These are phyloP conservation scores for Carex scoparia DNA, from an alignment of 176 grass and related monocot species.

Conservation along the genomic window DNA sequence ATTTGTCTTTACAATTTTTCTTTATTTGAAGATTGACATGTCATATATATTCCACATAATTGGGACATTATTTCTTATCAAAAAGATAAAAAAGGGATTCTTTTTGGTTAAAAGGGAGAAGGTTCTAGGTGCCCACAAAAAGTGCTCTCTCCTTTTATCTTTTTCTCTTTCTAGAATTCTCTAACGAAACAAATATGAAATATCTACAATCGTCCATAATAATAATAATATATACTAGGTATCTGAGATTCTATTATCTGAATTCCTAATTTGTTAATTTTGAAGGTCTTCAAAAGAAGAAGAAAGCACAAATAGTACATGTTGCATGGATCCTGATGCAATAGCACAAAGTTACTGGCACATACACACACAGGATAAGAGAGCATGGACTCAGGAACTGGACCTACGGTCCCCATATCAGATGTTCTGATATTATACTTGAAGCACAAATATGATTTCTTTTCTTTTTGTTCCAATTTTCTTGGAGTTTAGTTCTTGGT, in stretches of 20 bases:
- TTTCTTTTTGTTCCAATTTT: not conserved
- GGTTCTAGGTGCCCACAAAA: not conserved
- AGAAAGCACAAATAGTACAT: not conserved
- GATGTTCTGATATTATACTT: conserved; percentile 3
- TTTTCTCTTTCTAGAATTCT: not conserved
- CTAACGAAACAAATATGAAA: not conserved
- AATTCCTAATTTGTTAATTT: not conserved
- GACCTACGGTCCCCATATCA: conserved; percentile 46
- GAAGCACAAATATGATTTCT: not conserved
- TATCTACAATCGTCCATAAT: not conserved
- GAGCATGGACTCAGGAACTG: conserved; percentile 93
- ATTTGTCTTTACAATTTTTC: not conserved
- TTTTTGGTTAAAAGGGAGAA: not conserved
- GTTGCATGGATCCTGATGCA: conserved; percentile 61
- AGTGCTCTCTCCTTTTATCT: not conserved
- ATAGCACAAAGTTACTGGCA: conserved; percentile 91
- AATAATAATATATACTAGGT: not conserved
- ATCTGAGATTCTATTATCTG: not conserved
- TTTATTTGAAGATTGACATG: not conserved
- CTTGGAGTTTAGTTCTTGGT: not conserved
- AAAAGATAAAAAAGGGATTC: not conserved
- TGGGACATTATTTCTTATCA: not conserved
- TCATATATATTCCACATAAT: not conserved
- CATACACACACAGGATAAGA: conserved; percentile 71
- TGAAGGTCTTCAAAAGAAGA: conserved; percentile 38